Evolutionary conservation across 106 monocot genomes (phyloP).

Genomic region (Alisma plantagoaquatica): DNA sequence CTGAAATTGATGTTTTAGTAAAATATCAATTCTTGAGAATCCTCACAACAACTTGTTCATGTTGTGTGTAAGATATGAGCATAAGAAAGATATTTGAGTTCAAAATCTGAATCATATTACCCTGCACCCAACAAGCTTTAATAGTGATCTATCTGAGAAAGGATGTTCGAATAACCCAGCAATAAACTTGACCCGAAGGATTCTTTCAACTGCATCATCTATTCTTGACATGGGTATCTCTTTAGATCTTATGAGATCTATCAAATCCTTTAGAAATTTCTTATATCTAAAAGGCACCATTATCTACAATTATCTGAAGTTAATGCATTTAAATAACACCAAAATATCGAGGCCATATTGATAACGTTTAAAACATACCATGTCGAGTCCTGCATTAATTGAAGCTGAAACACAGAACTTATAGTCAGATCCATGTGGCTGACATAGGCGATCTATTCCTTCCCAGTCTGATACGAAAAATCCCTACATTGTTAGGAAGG

Average conservation of each 20-base stretch:
- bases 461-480: constrained; percentile 83
- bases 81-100: neutral
- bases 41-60: no score
- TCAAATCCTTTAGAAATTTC: constrained; percentile 59
- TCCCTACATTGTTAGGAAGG: constrained; percentile 45
- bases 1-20: constrained; percentile 13
- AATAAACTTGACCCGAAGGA: constrained; percentile 82
- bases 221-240: constrained; percentile 76
- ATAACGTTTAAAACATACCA: constrained; percentile 42
- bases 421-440: constrained; percentile 68
- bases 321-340: neutral
- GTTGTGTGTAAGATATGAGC: no score
- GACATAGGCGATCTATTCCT: constrained; percentile 69
- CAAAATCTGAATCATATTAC: constrained; percentile 10
- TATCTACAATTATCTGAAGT: constrained; percentile 35
- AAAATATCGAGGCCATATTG: neutral
- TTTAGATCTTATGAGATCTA: constrained; percentile 61
- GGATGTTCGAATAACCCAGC: constrained; percentile 82
- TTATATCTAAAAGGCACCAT: constrained; percentile 78
- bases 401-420: constrained; percentile 62
- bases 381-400: constrained; percentile 88
- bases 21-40: neutral
- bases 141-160: constrained; percentile 66
- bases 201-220: constrained; percentile 78
- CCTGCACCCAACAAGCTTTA: constrained; percentile 57